Evolutionary conservation across 768 basidiomycete species (phyloP), one percentile per base, ranked within the genome.

Genomic region (Lactarius trivialis): DNA sequence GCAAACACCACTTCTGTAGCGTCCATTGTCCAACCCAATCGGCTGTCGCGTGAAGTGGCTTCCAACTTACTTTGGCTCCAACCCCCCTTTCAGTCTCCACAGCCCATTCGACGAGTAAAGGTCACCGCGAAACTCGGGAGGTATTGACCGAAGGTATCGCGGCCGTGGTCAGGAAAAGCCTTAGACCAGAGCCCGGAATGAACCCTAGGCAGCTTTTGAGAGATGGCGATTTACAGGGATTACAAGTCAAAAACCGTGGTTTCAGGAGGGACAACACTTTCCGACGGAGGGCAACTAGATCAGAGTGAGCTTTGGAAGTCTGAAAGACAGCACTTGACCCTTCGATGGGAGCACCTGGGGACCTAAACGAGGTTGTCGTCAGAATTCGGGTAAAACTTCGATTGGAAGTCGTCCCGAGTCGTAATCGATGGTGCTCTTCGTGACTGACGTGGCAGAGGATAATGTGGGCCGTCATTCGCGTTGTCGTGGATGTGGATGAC

Each of bases 1-100:
- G 68, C 45, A 89, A 71, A 30, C 76, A 77, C 82, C 83, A 85
- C 71, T 88, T 89, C 69, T 79, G 79, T 21, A 61, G 58, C 19
- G 82, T 83, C 88, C 87, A 88, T n/a, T 72, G 67, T 36, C 75
- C 77, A 14, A 77, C 68, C 36, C 70, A 67, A 54, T 77, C 75
- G 8, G 76, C 73, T 74, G 28, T 78, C 75, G 57, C 74, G 75
- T 63, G 58, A 71, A 67, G 55, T 69, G 3, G 49, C 60, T 55
- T 39, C 53, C 58, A 50, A 56, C 5, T 50, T 55, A 33, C 8
- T 15, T 55, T 63, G 43, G 26, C 43, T n/a, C 65, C 55, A 60
- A 45, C 19, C 60, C 28, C 53, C 64, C 33, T 53, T 63, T 58
- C 51, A 56, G 17, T 43, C 59, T 50, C 51, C 58, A 41, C 37